Evolutionary conservation across 352 stramenopile species (phyloP), one percentile per base, ranked within the genome.

Genomic region (Phytopythium kandeliae): DNA sequence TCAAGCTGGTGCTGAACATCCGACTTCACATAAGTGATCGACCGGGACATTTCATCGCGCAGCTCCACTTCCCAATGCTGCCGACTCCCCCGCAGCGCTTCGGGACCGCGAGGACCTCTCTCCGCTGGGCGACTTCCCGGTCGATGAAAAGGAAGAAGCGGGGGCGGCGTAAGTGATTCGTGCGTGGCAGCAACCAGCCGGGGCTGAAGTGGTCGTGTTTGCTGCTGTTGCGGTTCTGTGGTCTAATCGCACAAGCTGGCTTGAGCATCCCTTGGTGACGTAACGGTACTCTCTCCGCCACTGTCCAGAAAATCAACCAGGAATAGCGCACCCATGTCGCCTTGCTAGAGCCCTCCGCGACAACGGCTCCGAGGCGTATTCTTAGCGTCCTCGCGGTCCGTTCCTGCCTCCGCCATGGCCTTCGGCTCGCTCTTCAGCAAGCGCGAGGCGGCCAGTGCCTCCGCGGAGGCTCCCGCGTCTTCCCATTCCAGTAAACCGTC

Each of bases 311-410:
- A 44, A 44, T 44, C 38, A 44, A 44, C 21, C 21, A 0, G 11
- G 28, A 44, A 44, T 44, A 44, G 28, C 28, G 28, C 28, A 44
- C 38, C 38, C 38, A 44, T 44, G 38, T n/a, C 19, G 11, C 7
- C 17, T 17, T 28, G 10, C 38, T 0, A 25, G 0, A 44, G 13
- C 36, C 1, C 12, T 25, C 7, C 17, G 3, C 6, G 3, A 9
- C 21, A 17, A 25, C 38, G 2, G 28, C 28, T 25, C 33, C 33
- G 2, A 16, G 10, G 35, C 19, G 10, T 44, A 44, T 44, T 44
- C n/a, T n/a, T 44, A 44, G 36, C 0, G 16, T 11, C 35, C 35
- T 22, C 19, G 38, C 37, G 37, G 15, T 17, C 13, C 16, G 35
- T 22, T 10, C 15, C 13, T 22, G 35, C 16, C 17, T 26, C n/a